Evolutionary conservation across 2,329 filamentous ascomycete species (phyloP).

Genomic region (Aspergillus bombycis): DNA sequence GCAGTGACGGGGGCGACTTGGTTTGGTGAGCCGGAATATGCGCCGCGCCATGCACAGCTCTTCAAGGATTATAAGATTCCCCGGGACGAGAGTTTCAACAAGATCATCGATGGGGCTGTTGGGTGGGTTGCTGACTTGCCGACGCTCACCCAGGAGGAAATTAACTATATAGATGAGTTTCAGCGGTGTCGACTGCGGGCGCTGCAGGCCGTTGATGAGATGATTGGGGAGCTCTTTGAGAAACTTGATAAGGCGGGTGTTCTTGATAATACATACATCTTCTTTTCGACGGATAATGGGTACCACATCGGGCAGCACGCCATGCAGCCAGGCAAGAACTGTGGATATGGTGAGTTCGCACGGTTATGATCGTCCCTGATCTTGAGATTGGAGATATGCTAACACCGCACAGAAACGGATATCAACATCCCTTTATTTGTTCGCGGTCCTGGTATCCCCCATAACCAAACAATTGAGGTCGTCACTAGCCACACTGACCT

Average conservation of each 20-base stretch:
- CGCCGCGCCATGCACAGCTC: slow-evolving; percentile 61
- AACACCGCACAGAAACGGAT: slow-evolving; percentile 40
- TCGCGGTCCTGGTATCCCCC: slow-evolving; percentile 58
- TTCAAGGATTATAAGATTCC: slow-evolving; percentile 63
- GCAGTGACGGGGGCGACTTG: slow-evolving; percentile 20
- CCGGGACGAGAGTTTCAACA: slow-evolving; percentile 65
- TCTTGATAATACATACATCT: slow-evolving; percentile 58
- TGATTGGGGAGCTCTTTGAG: slow-evolving; percentile 50
- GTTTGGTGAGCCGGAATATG: slow-evolving; percentile 36
- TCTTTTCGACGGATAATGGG: slow-evolving; percentile 64
- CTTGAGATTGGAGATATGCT: not conserved
- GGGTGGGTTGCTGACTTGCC: slow-evolving; percentile 50
- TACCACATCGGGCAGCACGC: slow-evolving; percentile 64
- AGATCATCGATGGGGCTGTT: slow-evolving; percentile 49
- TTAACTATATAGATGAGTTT: slow-evolving; percentile 57
- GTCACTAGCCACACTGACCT: slow-evolving; percentile 67
- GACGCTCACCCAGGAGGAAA: slow-evolving; percentile 47
- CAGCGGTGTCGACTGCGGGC: slow-evolving; percentile 53
- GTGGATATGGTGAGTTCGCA: slow-evolving; percentile 53
- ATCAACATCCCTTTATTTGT: slow-evolving; percentile 62
- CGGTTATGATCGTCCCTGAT: too few species aligned
- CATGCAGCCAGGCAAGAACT: slow-evolving; percentile 60
- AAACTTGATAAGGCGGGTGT: slow-evolving; percentile 45
- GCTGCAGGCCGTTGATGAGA: slow-evolving; percentile 58
- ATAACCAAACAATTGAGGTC: slow-evolving; percentile 45